phyloP scores from a whole-genome alignment of 306 rosid species.

The Quillaja saponaria region DNA sequence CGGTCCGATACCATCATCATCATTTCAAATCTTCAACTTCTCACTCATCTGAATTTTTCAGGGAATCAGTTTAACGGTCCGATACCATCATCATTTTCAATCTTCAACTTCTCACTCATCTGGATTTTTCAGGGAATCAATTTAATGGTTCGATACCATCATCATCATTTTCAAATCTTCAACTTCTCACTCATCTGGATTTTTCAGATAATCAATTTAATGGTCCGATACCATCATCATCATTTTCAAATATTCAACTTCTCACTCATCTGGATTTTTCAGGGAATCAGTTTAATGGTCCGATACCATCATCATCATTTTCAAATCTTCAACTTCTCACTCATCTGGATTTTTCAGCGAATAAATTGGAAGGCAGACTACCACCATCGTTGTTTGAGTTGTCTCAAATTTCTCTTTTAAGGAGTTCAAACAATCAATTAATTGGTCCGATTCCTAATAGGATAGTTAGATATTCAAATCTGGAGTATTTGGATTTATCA shows the following conservation, averaged over 20 bases:
- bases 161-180: no score
- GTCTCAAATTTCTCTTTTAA: neutral
- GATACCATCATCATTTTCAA: no score
- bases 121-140: no score
- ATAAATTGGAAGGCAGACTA: neutral
- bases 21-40: slow-evolving; percentile 5
- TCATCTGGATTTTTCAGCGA: neutral
- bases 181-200: no score
- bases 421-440: neutral
- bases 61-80: no score
- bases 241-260: no score
- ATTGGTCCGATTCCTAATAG: slow-evolving; percentile 24
- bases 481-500: fast-evolving
- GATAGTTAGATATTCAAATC: neutral
- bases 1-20: no score
- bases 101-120: no score
- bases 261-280: no score
- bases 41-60: neutral
- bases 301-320: slow-evolving; percentile 2
- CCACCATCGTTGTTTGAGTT: slow-evolving; percentile 22
- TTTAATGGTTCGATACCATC: no score
- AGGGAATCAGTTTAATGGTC: no score
- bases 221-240: no score
- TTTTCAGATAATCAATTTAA: fast-evolving
- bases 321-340: slow-evolving; percentile 28